These are phyloP conservation scores for Mycena vitilis DNA, from an alignment of 768 basidiomycete genomes.

Conservation along the genomic window DNA sequence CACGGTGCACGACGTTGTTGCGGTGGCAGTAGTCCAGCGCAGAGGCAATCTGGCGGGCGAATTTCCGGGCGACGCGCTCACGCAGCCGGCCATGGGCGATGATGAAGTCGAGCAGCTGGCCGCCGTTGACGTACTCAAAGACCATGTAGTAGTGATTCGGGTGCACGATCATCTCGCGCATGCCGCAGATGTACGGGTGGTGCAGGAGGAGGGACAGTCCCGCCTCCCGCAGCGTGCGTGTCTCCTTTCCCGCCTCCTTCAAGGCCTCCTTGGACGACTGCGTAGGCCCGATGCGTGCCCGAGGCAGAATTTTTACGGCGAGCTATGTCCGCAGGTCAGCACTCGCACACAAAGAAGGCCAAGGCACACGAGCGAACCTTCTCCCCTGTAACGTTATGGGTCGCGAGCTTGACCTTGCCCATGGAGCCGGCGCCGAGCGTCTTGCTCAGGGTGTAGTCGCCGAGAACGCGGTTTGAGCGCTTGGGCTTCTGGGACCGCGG, in stretches of 20 bases:
- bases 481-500: conserved; percentile 39
- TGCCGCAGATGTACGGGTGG: conserved; percentile 99
- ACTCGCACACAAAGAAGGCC: conserved; percentile 9
- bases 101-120: conserved; percentile 99
- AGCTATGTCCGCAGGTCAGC: conserved; percentile 62
- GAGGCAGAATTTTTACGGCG: conserved; percentile 98
- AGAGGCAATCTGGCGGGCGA: conserved; percentile 96
- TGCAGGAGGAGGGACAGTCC: conserved; percentile 95
- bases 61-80: conserved; percentile 96
- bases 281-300: conserved; percentile 57
- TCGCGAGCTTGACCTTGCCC: conserved; percentile 98
- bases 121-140: conserved; percentile 98
- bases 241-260: conserved; percentile 95
- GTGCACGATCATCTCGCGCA: conserved; percentile 98
- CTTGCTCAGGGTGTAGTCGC: conserved; percentile 96
- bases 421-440: conserved; percentile 98
- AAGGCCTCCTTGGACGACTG: conserved; percentile 50
- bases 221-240: conserved; percentile 95
- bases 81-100: conserved; percentile 96
- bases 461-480: conserved; percentile 73
- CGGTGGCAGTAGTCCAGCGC: conserved; percentile 97
- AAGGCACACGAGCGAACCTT: conserved; percentile 70
- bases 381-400: conserved; percentile 88
- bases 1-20: conserved; percentile 97
- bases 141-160: conserved; percentile 99